Conservation (phyloP, 2,329 filamentous ascomycete genomes). For the Rhynchosporium agropyri region DNA sequence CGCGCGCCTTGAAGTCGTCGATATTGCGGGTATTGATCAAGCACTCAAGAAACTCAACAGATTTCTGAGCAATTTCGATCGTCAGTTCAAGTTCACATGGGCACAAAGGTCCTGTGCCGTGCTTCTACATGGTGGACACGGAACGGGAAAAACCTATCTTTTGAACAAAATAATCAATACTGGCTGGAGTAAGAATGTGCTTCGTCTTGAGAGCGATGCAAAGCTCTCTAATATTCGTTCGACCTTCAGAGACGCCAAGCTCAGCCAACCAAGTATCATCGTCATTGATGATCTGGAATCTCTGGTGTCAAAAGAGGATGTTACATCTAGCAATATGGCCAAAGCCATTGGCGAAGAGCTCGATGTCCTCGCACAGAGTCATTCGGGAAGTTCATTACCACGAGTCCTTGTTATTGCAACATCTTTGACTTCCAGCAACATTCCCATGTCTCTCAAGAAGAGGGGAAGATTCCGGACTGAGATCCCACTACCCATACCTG, state of each 20-base stretch:
- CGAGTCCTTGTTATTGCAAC: constrained; percentile 75
- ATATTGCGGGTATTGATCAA: constrained; percentile 68
- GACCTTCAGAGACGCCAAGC: constrained; percentile 68
- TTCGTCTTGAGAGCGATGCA: constrained; percentile 59
- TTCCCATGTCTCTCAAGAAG: constrained; percentile 70
- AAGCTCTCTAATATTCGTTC: constrained; percentile 64
- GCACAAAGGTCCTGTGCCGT: constrained; percentile 44
- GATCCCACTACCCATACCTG: constrained; percentile 77
- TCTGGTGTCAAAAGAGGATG: constrained; percentile 63
- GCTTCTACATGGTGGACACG: constrained; percentile 73
- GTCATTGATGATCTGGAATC: constrained; percentile 77
- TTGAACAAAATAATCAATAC: constrained; percentile 67
- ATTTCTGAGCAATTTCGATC: constrained; percentile 61
- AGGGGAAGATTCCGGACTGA: constrained; percentile 66
- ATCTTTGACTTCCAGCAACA: constrained; percentile 70
- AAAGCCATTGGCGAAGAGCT: constrained; percentile 57
- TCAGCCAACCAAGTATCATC: constrained; percentile 73
- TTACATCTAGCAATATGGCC: constrained; percentile 53
- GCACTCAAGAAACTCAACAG: constrained; percentile 69
- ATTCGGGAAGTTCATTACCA: constrained; percentile 42
- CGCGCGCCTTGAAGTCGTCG: constrained; percentile 46
- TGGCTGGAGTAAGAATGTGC: constrained; percentile 67
- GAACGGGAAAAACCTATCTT: constrained; percentile 82
- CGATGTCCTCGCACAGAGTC: constrained; percentile 52
- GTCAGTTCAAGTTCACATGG: constrained; percentile 38